Conservation (phyloP, 805 yeast genomes). For the Metschnikowia cerradonensis region DNA sequence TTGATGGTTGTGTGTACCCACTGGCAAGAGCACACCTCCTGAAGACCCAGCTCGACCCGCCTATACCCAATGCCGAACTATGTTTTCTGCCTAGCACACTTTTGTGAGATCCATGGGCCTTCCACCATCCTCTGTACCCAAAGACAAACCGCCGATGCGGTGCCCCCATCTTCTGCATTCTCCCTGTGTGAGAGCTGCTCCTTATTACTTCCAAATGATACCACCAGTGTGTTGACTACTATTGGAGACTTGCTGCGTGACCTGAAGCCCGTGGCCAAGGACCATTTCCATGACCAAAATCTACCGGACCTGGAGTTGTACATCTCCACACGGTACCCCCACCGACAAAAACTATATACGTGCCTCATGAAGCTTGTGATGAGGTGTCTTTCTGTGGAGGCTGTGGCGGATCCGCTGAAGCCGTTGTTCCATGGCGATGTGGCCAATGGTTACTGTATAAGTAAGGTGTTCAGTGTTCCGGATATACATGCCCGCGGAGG, state of each 20-base stretch:
- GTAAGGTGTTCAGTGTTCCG: slow-evolving; percentile 55
- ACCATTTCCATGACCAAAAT: slow-evolving; percentile 18
- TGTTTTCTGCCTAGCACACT: slow-evolving; percentile 60
- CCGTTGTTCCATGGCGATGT: slow-evolving; percentile 66
- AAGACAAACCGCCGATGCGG: slow-evolving; percentile 23
- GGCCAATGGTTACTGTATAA: slow-evolving; percentile 54
- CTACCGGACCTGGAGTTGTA: slow-evolving; percentile 19
- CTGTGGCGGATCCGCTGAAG: slow-evolving; percentile 52
- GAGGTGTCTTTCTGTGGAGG: slow-evolving; percentile 64
- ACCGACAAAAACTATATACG: slow-evolving; percentile 44
- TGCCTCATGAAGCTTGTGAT: slow-evolving; percentile 56
- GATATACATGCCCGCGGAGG: slow-evolving; percentile 71
- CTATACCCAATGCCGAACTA: slow-evolving; percentile 28
- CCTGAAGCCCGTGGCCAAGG: slow-evolving; percentile 32
- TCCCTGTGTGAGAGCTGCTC: slow-evolving; percentile 60
- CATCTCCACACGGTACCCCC: slow-evolving; percentile 60
- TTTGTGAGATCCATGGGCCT: slow-evolving; percentile 79
- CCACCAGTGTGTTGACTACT: slow-evolving; percentile 19
- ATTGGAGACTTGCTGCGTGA: not conserved
- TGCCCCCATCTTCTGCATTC: slow-evolving; percentile 39
- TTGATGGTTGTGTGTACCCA: not conserved
- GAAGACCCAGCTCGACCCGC: not conserved
- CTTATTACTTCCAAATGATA: slow-evolving; percentile 44
- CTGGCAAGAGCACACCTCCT: not conserved
- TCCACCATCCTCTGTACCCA: slow-evolving; percentile 63